A percentile compares a stretch with the other conserved stretches of the same genome.
Conservation (phyloP, 2,329 filamentous ascomycete genomes). For the Fusarium udum region DNA sequence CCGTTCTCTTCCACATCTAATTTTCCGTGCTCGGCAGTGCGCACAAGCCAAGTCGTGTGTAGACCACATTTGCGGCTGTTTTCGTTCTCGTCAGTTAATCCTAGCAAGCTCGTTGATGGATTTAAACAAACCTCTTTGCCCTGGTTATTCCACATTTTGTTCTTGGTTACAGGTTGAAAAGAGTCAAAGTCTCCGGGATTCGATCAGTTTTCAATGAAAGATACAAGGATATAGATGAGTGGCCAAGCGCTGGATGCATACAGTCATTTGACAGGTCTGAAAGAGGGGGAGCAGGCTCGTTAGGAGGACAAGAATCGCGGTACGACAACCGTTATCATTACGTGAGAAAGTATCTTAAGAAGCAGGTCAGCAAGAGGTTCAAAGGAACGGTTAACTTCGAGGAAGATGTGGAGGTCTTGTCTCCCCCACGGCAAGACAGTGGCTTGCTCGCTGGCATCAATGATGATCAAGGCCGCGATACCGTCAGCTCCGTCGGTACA, state of each 20-base stretch:
- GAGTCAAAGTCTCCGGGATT: not conserved
- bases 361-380: conserved; percentile 2
- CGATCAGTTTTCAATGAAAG: not conserved
- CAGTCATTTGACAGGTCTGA: not conserved
- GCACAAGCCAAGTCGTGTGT: conserved; percentile 44
- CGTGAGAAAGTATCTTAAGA: conserved; percentile 32
- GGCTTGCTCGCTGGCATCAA: conserved; percentile 31
- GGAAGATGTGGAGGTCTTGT: conserved; percentile 4
- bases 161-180: not conserved
- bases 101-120: not conserved
- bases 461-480: conserved; percentile 4
- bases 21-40: conserved; percentile 42
- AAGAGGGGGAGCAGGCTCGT: conserved; percentile 12
- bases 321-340: conserved; percentile 24
- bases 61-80: conserved; percentile 43
- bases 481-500: conserved; percentile 27
- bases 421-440: conserved; percentile 18
- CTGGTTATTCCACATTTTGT: conserved; percentile 39
- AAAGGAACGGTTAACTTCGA: not conserved
- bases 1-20: conserved; percentile 42
- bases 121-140: conserved; percentile 40
- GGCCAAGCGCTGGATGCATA: not conserved
- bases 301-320: conserved; percentile 22
- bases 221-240: conserved; percentile 7
- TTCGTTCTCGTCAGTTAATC: conserved; percentile 19